phyloP scores from a whole-genome alignment of 1,284 basidiomycete genomes.

The Sanghuangporus sanghuang region DNA sequence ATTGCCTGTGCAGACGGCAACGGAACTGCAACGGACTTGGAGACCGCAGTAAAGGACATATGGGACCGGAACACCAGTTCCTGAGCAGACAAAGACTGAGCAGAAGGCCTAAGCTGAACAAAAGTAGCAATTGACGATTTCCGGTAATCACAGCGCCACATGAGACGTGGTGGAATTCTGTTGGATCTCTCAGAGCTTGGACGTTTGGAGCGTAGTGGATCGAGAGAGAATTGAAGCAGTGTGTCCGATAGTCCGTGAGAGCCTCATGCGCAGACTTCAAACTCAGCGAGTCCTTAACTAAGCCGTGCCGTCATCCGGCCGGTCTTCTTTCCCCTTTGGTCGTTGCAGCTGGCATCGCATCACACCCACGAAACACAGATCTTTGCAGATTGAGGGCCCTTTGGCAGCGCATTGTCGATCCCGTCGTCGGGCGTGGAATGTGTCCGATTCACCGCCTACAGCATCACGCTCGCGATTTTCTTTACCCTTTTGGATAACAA shows the following conservation, averaged over 20 bases:
- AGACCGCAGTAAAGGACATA: not conserved
- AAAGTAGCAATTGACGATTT: not conserved
- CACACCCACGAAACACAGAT: not conserved
- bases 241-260: not conserved
- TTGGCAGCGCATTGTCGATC: not conserved
- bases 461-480: not conserved
- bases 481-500: not conserved
- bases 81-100: not conserved
- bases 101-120: not conserved
- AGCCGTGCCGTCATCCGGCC: not conserved
- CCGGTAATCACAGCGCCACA: not conserved
- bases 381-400: not conserved
- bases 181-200: not conserved
- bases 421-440: not conserved
- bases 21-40: not conserved
- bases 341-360: not conserved
- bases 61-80: not conserved
- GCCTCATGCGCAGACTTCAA: not conserved
- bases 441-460: not conserved
- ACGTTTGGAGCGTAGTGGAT: not conserved
- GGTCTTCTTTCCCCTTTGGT: not conserved
- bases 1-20: not conserved
- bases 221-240: not conserved
- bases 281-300: not conserved
- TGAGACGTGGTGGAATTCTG: not conserved